These are phyloP conservation scores for Trifolium fragiferum DNA, from an alignment of 306 rosid species.

Conservation along the genomic window DNA sequence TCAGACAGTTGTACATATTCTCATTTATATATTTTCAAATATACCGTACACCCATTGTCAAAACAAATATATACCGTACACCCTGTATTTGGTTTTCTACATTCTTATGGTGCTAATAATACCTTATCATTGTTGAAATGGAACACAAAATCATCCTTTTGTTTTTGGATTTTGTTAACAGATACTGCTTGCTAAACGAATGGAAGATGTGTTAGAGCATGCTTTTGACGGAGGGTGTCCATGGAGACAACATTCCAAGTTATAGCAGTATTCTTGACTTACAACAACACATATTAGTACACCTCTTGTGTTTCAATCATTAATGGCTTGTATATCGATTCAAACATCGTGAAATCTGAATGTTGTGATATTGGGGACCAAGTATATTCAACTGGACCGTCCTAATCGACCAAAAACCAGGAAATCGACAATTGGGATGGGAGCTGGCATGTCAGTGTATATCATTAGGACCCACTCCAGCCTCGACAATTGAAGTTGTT, in stretches of 20 bases:
- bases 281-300: neutral
- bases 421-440: constrained; percentile 38
- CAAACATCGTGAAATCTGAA: constrained; percentile 33
- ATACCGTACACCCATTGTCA: neutral
- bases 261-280: constrained; percentile 49
- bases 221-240: constrained; percentile 90
- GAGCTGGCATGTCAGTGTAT: constrained; percentile 31
- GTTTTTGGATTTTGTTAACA: constrained; percentile 39
- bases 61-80: neutral
- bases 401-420: constrained; percentile 26
- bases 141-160: constrained; percentile 10
- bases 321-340: constrained; percentile 35
- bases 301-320: constrained; percentile 31
- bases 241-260: constrained; percentile 74
- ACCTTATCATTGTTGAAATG: constrained; percentile 8
- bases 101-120: constrained; percentile 32
- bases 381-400: constrained; percentile 27
- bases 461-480: constrained; percentile 3
- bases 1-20: constrained; percentile 1
- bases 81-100: constrained; percentile 19
- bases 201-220: constrained; percentile 85
- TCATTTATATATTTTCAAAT: constrained; percentile 4
- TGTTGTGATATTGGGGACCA: constrained; percentile 32
- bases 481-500: constrained; percentile 29
- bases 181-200: constrained; percentile 73